These are phyloP conservation scores for Aegilops tauschii DNA, from an alignment of 176 grass and related monocot genomes.

Conservation along the genomic window DNA sequence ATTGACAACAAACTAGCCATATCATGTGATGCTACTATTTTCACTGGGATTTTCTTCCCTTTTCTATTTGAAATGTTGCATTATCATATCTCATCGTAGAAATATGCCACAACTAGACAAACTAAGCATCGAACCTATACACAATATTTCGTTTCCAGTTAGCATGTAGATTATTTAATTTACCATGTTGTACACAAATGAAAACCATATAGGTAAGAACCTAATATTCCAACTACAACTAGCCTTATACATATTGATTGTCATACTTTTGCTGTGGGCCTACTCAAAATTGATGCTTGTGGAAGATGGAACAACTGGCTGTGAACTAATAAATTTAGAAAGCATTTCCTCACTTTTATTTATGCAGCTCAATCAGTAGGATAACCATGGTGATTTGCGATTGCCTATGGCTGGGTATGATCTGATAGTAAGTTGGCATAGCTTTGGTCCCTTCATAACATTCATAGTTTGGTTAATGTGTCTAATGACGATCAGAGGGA, in stretches of 20 bases:
- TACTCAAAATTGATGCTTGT: background rate
- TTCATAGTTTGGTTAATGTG: background rate
- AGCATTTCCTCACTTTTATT: background rate
- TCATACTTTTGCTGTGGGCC: background rate
- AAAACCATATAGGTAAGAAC: background rate
- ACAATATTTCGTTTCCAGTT: background rate
- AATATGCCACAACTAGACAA: background rate
- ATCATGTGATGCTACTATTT: conserved; percentile 1
- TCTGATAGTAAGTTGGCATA: background rate
- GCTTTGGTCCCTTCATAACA: background rate
- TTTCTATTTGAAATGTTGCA: background rate
- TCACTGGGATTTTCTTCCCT: background rate
- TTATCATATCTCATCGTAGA: background rate
- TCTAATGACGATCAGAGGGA: background rate
- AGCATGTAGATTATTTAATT: background rate
- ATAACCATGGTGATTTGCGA: background rate
- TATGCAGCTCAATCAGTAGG: background rate
- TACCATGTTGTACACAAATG: background rate
- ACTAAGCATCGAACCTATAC: background rate
- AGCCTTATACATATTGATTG: background rate
- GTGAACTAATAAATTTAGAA: background rate
- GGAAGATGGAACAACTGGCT: conserved; percentile 6
- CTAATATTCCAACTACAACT: background rate
- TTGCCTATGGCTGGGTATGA: background rate
- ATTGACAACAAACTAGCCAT: background rate